Percentiles rank a stretch among this genome's conserved stretches.
Evolutionary conservation across 2,329 filamentous ascomycete genomes (phyloP).

Genomic region (Didymella sp.): DNA sequence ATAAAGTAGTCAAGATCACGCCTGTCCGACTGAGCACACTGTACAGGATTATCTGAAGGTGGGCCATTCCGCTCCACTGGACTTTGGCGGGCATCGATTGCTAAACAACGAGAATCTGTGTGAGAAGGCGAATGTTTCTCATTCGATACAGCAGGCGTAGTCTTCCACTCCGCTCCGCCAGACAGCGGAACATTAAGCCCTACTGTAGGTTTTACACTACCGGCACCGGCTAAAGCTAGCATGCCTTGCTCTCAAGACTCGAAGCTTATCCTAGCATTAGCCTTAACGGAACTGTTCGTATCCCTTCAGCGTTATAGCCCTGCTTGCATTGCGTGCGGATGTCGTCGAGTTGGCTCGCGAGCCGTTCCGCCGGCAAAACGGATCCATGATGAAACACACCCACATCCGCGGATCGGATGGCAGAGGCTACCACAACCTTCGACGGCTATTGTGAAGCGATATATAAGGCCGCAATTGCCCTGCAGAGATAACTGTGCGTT

Average conservation of each 20-base stretch:
- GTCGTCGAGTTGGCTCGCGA: background rate
- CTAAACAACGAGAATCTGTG: too few relatives aligned
- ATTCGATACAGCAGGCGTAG: too few relatives aligned
- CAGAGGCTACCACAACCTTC: constrained; percentile 1
- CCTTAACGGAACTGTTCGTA: too few relatives aligned
- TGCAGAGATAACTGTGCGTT: background rate
- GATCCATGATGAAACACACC: background rate
- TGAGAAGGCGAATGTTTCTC: too few relatives aligned
- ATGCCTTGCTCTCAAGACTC: background rate
- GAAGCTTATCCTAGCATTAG: background rate
- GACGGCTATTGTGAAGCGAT: background rate
- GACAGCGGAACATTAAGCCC: background rate
- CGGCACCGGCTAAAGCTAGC: background rate
- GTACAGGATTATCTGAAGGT: too few relatives aligned
- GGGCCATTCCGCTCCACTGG: too few relatives aligned
- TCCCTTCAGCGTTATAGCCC: background rate
- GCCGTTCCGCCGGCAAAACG: constrained; percentile 2
- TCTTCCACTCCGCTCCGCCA: constrained; percentile 4
- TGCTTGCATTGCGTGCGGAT: background rate
- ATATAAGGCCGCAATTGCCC: background rate
- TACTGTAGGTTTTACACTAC: background rate
- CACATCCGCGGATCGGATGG: background rate
- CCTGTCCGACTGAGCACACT: too few relatives aligned
- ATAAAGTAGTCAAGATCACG: too few relatives aligned
- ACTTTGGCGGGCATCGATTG: too few relatives aligned